phyloP scores from a whole-genome alignment of 2,329 filamentous ascomycete genomes.

The Didymella glomerata region DNA sequence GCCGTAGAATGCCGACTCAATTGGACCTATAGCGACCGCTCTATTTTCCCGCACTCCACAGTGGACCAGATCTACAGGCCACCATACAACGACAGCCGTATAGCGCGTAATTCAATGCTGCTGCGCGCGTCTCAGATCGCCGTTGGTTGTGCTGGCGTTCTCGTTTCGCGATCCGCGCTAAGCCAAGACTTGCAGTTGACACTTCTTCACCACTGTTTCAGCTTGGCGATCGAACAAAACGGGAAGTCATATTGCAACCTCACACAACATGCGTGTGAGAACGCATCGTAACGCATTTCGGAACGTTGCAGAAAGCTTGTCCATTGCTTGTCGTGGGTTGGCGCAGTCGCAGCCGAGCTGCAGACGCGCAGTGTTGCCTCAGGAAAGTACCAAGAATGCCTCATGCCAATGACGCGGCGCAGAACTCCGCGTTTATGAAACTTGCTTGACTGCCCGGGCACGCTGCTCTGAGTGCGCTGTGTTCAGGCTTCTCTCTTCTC shows the following conservation, averaged over 20 bases:
- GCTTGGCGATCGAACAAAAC: conserved; percentile 45
- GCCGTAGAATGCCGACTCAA: conserved; percentile 1
- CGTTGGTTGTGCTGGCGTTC: conserved; percentile 37
- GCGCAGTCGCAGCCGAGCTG: conserved; percentile 27
- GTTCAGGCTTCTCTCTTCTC: conserved; percentile 9
- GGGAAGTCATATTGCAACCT: conserved; percentile 18
- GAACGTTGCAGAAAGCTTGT: conserved; percentile 39
- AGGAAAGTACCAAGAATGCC: conserved; percentile 18
- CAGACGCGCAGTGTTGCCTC: conserved; percentile 38
- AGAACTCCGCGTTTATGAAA: conserved; percentile 1
- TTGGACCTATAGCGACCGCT: conserved; percentile 1
- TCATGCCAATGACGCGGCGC: conserved; percentile 4
- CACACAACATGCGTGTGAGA: conserved; percentile 30
- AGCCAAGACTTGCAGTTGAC: conserved; percentile 37
- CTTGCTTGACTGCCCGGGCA: conserved; percentile 11
- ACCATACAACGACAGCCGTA: background rate
- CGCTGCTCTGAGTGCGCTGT: background rate
- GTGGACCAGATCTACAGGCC: conserved; percentile 5
- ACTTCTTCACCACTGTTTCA: conserved; percentile 48
- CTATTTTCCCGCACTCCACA: background rate
- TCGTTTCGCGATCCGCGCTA: conserved; percentile 39
- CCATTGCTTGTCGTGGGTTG: conserved; percentile 36
- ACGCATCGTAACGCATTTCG: background rate
- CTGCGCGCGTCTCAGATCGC: conserved; percentile 20
- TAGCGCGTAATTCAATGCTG: conserved; percentile 1